Evolutionary conservation across 2,329 filamentous ascomycete genomes (phyloP).

Genomic region (Aspergillus sp.): DNA sequence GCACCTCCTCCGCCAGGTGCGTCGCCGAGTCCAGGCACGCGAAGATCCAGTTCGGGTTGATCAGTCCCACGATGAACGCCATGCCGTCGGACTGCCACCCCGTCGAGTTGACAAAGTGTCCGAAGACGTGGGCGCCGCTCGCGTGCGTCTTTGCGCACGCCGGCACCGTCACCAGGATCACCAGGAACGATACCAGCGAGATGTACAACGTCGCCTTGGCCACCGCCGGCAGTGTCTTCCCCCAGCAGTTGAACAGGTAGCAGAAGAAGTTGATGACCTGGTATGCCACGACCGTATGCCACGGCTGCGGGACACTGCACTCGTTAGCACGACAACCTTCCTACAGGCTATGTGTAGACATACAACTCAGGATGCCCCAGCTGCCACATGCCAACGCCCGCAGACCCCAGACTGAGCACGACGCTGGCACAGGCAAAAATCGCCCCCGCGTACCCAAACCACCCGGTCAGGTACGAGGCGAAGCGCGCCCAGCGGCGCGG

Average conservation of each 20-base stretch:
- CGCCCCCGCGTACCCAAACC: constrained; percentile 54
- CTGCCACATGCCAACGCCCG: constrained; percentile 52
- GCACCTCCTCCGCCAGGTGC: constrained; percentile 53
- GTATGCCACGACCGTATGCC: constrained; percentile 45
- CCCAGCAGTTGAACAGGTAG: constrained; percentile 50
- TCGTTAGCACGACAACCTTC: constrained; percentile 13
- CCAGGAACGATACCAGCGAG: constrained; percentile 48
- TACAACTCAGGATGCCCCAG: constrained; percentile 54
- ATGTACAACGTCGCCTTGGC: constrained; percentile 46
- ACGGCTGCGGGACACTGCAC: constrained; percentile 30
- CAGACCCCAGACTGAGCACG: constrained; percentile 49
- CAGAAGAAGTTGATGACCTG: constrained; percentile 49
- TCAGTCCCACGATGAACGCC: constrained; percentile 54
- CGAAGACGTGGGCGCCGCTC: constrained; percentile 51
- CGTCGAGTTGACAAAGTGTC: constrained; percentile 53
- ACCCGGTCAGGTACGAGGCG: constrained; percentile 50
- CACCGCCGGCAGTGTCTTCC: constrained; percentile 37
- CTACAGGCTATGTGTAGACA: no score
- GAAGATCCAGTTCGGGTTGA: constrained; percentile 53
- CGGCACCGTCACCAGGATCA: constrained; percentile 51
- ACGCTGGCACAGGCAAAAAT: constrained; percentile 56
- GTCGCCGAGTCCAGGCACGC: constrained; percentile 52
- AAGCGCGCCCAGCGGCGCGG: constrained; percentile 47
- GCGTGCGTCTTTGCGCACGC: constrained; percentile 47
- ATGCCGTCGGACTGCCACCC: constrained; percentile 51